Evolutionary conservation across 768 basidiomycete species (phyloP).

Genomic region (Pleurotus sapidus): DNA sequence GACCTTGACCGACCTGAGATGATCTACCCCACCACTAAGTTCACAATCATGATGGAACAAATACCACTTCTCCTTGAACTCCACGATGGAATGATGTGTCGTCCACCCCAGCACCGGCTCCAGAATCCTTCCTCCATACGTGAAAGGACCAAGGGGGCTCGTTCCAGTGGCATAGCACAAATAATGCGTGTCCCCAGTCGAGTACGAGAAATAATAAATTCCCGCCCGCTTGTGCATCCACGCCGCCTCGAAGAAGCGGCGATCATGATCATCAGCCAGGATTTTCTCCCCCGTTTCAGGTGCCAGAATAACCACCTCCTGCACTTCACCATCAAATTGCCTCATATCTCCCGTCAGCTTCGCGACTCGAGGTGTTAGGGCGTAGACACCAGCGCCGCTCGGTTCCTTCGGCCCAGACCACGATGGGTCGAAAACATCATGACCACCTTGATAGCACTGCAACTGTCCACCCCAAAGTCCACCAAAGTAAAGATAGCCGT

Average conservation of each 20-base stretch:
- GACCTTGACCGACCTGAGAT: slow-evolving; percentile 18
- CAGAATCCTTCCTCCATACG: slow-evolving; percentile 17
- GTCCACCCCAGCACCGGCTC: slow-evolving; percentile 21
- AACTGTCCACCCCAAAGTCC: slow-evolving; percentile 21
- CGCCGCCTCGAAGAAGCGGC: slow-evolving; percentile 20
- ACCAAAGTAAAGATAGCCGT: slow-evolving; percentile 19
- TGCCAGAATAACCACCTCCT: slow-evolving; percentile 15
- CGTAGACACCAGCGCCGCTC: slow-evolving; percentile 12
- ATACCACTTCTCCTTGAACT: slow-evolving; percentile 15
- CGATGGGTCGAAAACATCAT: slow-evolving; percentile 6
- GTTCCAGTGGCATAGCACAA: slow-evolving; percentile 17
- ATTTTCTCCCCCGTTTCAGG: slow-evolving; percentile 13
- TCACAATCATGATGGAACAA: slow-evolving; percentile 19
- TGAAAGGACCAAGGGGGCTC: slow-evolving; percentile 17
- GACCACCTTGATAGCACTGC: slow-evolving; percentile 17
- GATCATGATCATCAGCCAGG: slow-evolving; percentile 18
- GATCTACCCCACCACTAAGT: slow-evolving; percentile 17
- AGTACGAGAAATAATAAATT: slow-evolving; percentile 19
- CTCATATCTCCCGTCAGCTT: slow-evolving; percentile 17
- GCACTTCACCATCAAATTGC: slow-evolving; percentile 13
- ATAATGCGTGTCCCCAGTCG: slow-evolving; percentile 20
- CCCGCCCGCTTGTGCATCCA: slow-evolving; percentile 20
- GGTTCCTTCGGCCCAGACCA: slow-evolving; percentile 10
- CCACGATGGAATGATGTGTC: slow-evolving; percentile 20
- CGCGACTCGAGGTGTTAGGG: slow-evolving; percentile 15